Conservation (phyloP, 371 early-diverging fungal species). For the Mucor circinelloides region DNA sequence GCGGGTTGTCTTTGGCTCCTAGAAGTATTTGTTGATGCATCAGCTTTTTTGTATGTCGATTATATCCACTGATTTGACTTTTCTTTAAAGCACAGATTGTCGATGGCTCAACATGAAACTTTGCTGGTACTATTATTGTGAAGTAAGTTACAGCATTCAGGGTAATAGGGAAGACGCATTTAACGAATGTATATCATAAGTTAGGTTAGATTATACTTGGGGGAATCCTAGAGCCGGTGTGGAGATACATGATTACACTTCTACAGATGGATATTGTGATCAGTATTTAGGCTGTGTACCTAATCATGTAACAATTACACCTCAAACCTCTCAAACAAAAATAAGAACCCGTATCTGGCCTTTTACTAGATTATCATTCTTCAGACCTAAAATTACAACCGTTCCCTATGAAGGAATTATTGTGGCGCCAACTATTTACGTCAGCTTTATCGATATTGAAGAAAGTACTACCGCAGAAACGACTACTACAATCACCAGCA, state of each 20-base stretch:
- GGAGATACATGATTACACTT: conserved; percentile 16
- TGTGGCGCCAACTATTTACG: background rate
- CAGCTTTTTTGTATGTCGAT: background rate
- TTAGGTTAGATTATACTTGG: conserved; percentile 16
- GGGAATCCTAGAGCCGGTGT: background rate
- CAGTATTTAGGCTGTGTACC: conserved; percentile 26
- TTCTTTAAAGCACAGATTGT: conserved; percentile 1
- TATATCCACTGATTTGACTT: background rate
- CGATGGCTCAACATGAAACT: conserved; percentile 21
- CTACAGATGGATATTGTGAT: conserved; percentile 11
- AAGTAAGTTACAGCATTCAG: no score
- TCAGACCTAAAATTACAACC: background rate
- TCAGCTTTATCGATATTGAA: background rate
- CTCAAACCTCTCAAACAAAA: background rate
- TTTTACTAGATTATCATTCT: background rate
- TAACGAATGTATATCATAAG: no score
- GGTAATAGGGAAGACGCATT: no score
- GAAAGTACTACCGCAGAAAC: background rate
- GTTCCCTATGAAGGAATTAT: background rate
- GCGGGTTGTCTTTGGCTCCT: conserved; percentile 28
- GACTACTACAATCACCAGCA: background rate
- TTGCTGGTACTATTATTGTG: conserved; percentile 30
- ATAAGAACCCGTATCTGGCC: background rate
- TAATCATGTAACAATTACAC: background rate
- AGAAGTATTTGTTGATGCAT: no score